A percentile compares a stretch with the other conserved stretches of the same genome.
phyloP scores from a whole-genome alignment of 2,329 filamentous ascomycete genomes.

The Clarireedia homoeocarpa region DNA sequence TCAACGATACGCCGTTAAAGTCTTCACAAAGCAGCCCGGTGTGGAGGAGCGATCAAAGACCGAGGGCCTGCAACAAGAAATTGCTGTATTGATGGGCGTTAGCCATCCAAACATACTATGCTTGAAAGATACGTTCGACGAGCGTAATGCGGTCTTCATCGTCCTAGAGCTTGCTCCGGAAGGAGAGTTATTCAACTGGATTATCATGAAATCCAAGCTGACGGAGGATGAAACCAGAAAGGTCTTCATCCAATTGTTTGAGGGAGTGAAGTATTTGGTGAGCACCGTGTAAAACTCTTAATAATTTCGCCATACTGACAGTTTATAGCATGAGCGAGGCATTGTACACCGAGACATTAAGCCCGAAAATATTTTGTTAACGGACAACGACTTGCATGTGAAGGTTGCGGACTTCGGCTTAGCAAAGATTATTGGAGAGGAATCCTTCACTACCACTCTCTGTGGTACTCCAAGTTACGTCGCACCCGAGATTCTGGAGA shows the following conservation, averaged over 20 bases:
- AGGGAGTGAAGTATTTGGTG: constrained; percentile 92
- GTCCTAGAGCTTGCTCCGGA: constrained; percentile 85
- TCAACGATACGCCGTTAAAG: constrained; percentile 82
- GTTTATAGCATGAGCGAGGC: constrained; percentile 77
- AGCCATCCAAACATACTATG: constrained; percentile 90
- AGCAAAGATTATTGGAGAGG: constrained; percentile 96
- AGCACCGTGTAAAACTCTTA: constrained; percentile 27
- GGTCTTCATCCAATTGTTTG: constrained; percentile 84
- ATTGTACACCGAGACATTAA: constrained; percentile 92
- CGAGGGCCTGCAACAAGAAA: constrained; percentile 87
- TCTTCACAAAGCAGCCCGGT: constrained; percentile 81
- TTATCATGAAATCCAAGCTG: constrained; percentile 84
- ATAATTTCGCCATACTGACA: constrained; percentile 24
- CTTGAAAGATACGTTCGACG: constrained; percentile 91
- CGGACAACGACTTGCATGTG: constrained; percentile 75
- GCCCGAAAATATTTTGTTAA: constrained; percentile 59
- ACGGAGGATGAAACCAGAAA: constrained; percentile 77
- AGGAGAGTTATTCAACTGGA: constrained; percentile 93
- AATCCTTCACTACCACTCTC: constrained; percentile 93
- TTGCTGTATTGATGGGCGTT: constrained; percentile 94
- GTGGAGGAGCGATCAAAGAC: constrained; percentile 75
- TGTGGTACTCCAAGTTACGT: constrained; percentile 98
- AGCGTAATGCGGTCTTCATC: constrained; percentile 82
- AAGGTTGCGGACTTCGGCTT: constrained; percentile 96
- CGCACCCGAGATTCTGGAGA: constrained; percentile 87